Evolutionary conservation across 1,139 yeast species (phyloP).

Genomic region (Sugiyamaella xylanicola): DNA sequence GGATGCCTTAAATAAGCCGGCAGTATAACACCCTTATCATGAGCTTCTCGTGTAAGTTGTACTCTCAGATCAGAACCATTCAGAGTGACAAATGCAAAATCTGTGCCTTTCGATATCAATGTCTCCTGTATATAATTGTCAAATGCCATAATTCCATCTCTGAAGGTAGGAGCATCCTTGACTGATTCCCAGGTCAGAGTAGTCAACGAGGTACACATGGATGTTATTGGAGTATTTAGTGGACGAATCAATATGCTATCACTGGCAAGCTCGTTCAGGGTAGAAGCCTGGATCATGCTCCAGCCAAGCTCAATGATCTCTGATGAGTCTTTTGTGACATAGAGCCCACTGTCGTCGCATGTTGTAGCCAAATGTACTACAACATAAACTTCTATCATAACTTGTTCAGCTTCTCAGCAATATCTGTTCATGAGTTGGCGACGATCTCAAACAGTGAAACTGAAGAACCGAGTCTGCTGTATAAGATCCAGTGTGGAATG

Average conservation of each 20-base stretch:
- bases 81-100: conserved; percentile 68
- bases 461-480: no score
- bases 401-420: background rate
- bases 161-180: conserved; percentile 51
- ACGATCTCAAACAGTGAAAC: no score
- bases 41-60: conserved; percentile 76
- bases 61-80: conserved; percentile 73
- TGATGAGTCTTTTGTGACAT: conserved; percentile 62
- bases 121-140: conserved; percentile 54
- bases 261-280: conserved; percentile 41
- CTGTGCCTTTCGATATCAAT: conserved; percentile 49
- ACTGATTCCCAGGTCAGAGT: conserved; percentile 67
- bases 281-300: conserved; percentile 51
- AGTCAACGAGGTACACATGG: conserved; percentile 53
- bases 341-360: conserved; percentile 63
- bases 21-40: conserved; percentile 69
- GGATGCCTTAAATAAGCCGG: conserved; percentile 81
- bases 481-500: no score
- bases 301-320: conserved; percentile 72
- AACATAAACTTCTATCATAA: conserved; percentile 62
- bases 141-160: conserved; percentile 60
- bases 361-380: conserved; percentile 67
- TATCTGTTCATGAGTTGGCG: background rate
- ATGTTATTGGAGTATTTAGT: conserved; percentile 66
- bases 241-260: conserved; percentile 62